Conservation (phyloP, 257 asterid genomes). For the Leonotis leonurus region DNA sequence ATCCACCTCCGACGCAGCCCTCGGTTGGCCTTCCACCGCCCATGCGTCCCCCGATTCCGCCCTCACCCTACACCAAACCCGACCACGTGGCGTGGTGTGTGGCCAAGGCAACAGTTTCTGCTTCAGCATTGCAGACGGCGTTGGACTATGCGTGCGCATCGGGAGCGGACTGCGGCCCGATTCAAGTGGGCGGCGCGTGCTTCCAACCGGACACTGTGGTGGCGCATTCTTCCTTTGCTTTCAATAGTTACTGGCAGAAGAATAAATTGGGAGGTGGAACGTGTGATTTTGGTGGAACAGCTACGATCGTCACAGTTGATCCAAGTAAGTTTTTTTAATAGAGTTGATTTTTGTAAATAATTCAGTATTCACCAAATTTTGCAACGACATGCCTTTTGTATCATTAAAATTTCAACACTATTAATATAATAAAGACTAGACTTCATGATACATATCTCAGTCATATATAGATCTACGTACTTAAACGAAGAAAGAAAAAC, state of each 20-base stretch:
- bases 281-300: constrained; percentile 35
- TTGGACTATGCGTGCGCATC: constrained; percentile 33
- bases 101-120: constrained; percentile 17
- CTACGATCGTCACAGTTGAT: constrained; percentile 20
- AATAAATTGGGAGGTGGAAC: constrained; percentile 24
- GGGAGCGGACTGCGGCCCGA: constrained; percentile 28
- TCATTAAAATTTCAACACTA: too few species aligned
- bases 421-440: too few species aligned
- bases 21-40: neutral
- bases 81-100: constrained; percentile 30
- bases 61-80: constrained; percentile 3
- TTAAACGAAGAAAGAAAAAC: too few species aligned
- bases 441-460: too few species aligned
- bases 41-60: neutral
- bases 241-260: constrained; percentile 37
- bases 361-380: too few species aligned
- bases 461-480: too few species aligned
- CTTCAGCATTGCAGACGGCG: constrained; percentile 16
- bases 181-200: constrained; percentile 22
- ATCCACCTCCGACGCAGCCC: constrained; percentile 17
- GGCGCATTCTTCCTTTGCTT: constrained; percentile 31
- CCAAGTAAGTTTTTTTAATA: constrained; percentile 24
- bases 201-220: constrained; percentile 22
- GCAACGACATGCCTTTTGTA: too few species aligned
- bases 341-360: neutral